Conservation (phyloP, 768 basidiomycete species). For the Fomitopsis pulvina region DNA sequence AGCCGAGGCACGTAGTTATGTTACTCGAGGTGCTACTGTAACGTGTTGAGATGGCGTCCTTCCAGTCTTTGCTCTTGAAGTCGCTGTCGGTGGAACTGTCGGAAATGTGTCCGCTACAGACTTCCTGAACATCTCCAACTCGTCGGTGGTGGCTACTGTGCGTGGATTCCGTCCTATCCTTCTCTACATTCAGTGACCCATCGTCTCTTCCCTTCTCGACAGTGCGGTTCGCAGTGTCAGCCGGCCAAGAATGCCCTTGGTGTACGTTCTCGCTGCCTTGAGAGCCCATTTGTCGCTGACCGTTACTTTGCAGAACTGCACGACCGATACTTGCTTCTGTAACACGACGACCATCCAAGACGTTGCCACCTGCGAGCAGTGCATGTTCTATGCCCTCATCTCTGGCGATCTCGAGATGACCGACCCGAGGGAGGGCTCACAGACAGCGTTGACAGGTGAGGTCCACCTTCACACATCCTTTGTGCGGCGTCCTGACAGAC, state of each 20-base stretch:
- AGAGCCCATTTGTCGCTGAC: not conserved
- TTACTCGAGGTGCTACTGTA: too few relatives aligned
- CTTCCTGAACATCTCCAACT: slow-evolving; percentile 32
- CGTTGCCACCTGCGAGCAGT: slow-evolving; percentile 55
- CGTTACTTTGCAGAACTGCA: slow-evolving; percentile 33
- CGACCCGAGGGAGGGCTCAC: slow-evolving; percentile 54
- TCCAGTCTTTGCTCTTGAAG: slow-evolving; percentile 40
- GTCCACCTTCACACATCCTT: not conserved
- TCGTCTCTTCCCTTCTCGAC: slow-evolving; percentile 23
- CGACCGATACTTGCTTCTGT: slow-evolving; percentile 51
- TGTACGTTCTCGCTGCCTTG: slow-evolving; percentile 12
- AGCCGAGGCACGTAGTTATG: slow-evolving; percentile 6
- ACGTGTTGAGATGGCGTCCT: too few relatives aligned
- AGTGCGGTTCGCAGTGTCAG: slow-evolving; percentile 24
- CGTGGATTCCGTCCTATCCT: slow-evolving; percentile 5
- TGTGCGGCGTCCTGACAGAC: not conserved
- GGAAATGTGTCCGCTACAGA: slow-evolving; percentile 34
- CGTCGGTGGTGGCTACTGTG: slow-evolving; percentile 22
- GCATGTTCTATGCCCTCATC: slow-evolving; percentile 56
- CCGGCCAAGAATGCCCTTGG: slow-evolving; percentile 18
- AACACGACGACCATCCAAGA: slow-evolving; percentile 29
- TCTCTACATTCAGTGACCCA: not conserved
- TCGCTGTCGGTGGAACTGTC: slow-evolving; percentile 34
- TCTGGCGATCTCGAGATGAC: slow-evolving; percentile 43
- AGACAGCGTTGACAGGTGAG: slow-evolving; percentile 49